Conservation (phyloP, 2,329 filamentous ascomycete genomes). For the Tolypocladium tundrense region DNA sequence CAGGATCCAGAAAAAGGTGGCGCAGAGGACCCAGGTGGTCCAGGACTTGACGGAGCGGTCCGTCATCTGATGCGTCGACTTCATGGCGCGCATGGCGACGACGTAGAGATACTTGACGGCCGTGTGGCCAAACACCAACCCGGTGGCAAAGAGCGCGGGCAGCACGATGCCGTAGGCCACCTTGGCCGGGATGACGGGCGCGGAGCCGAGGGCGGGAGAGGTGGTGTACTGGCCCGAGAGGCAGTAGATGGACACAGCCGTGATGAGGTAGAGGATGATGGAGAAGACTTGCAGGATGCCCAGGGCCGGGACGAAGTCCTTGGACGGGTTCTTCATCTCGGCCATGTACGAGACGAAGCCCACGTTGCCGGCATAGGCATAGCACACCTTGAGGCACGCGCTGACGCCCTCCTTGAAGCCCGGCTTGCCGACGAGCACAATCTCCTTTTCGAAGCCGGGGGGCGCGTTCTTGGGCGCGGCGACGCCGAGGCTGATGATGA, state of each 20-base stretch:
- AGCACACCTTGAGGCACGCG: constrained; percentile 23
- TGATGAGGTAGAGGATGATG: constrained; percentile 20
- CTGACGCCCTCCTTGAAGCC: constrained; percentile 20
- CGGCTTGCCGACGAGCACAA: constrained; percentile 18
- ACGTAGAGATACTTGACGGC: constrained; percentile 23
- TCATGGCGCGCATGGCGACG: constrained; percentile 20
- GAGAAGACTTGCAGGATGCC: constrained; percentile 20
- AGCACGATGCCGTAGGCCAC: constrained; percentile 20
- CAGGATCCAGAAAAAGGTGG: constrained; percentile 22
- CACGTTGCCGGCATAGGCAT: constrained; percentile 26
- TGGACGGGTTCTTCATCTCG: constrained; percentile 23
- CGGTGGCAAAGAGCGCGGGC: constrained; percentile 19
- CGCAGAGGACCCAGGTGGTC: constrained; percentile 22
- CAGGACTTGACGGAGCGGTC: constrained; percentile 21
- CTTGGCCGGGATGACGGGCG: constrained; percentile 19
- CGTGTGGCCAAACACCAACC: constrained; percentile 20
- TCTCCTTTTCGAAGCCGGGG: constrained; percentile 15
- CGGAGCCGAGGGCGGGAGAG: constrained; percentile 23
- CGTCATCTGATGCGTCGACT: constrained; percentile 21
- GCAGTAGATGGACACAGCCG: constrained; percentile 20
- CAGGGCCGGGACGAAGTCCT: constrained; percentile 20
- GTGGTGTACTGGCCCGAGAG: constrained; percentile 20
- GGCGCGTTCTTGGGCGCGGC: constrained; percentile 18
- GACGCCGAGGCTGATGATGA: constrained; percentile 25
- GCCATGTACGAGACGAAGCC: constrained; percentile 25